Evolutionary conservation across 2,329 filamentous ascomycete genomes (phyloP).

Genomic region (Arthroderma sp.): DNA sequence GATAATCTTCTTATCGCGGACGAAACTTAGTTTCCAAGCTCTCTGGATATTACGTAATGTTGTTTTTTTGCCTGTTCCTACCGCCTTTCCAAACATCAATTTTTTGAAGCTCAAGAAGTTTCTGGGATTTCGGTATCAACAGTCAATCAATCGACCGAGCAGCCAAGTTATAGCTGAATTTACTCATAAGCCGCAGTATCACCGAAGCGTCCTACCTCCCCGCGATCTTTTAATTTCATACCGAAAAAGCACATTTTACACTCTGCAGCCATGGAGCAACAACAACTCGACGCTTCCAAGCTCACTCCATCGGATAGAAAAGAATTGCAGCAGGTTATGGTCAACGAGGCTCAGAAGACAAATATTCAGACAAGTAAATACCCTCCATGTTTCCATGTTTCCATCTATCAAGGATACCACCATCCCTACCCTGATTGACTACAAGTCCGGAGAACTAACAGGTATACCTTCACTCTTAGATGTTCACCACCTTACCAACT

Average conservation of each 20-base stretch:
- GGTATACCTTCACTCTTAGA: slow-evolving; percentile 29
- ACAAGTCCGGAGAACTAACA: not conserved
- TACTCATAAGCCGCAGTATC: not conserved
- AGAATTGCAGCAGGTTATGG: slow-evolving; percentile 75
- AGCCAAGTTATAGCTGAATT: not conserved
- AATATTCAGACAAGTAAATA: slow-evolving; percentile 40
- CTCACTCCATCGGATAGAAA: slow-evolving; percentile 72
- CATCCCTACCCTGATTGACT: not conserved
- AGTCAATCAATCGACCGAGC: not conserved
- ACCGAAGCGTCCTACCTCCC: not conserved
- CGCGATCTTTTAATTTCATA: not conserved
- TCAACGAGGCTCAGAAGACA: slow-evolving; percentile 74
- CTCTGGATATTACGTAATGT: not conserved
- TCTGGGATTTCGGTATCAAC: not conserved
- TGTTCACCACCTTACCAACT: slow-evolving; percentile 57
- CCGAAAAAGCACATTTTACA: not conserved
- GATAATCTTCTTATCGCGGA: not conserved
- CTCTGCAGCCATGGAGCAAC: slow-evolving; percentile 24
- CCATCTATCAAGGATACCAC: not conserved
- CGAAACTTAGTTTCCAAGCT: not conserved
- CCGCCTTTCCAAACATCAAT: not conserved
- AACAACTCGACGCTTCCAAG: slow-evolving; percentile 53
- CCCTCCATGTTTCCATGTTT: not conserved
- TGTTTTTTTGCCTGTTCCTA: not conserved
- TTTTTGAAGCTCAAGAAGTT: not conserved